Evolutionary conservation across 495 filamentous ascomycete species (phyloP), one percentile per base, ranked within the genome.

Genomic region (Hypoxylon trugodes): DNA sequence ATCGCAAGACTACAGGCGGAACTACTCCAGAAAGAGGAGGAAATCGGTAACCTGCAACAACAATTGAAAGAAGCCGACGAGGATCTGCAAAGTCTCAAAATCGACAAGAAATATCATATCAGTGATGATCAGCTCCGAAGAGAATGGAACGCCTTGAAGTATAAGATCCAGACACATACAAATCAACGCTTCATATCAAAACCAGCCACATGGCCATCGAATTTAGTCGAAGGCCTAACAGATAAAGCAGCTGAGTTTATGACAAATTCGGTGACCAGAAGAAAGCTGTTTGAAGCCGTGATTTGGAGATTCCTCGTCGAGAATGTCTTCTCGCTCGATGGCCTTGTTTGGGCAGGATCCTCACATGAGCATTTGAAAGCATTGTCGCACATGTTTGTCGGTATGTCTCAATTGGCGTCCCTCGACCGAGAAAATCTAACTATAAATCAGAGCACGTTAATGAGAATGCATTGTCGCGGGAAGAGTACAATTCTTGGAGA

Each of bases 111-210:
- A 7, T 18, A 40, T 40, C 36, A 40, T 18, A 40, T 40, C 13
- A 40, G 36, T 16, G 36, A 40, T 18, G 36, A 18, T 16, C 19
- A 40, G 6, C 36, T 40, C 8, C 15, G 5, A 3, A 7, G 4
- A 15, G 7, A 16, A 40, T 40, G 36, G 36, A 16, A 18, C 36
- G 8, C 10, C 2, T 15, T 40, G 3, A 40, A 16, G 19, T 40
- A 40, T 7, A 40, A 40, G 15, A 40, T 40, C 36, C 36, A 40
- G 36, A 40, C 36, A 15, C 36, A 40, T 40, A 40, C 36, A 40
- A 40, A 40, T 15, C 36, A 40, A 16, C 36, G 36, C 15, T 40
- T 40, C 36, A 18, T 15, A 40, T 7, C 36, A 7, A 18, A 40
- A 7, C 13, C 36, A 40, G 8, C 3, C 10, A 6, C 10, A 18